Evolutionary conservation across 1,139 yeast genomes (phyloP), one percentile per base, ranked within the genome.

Genomic region (Pichia cactophila): DNA sequence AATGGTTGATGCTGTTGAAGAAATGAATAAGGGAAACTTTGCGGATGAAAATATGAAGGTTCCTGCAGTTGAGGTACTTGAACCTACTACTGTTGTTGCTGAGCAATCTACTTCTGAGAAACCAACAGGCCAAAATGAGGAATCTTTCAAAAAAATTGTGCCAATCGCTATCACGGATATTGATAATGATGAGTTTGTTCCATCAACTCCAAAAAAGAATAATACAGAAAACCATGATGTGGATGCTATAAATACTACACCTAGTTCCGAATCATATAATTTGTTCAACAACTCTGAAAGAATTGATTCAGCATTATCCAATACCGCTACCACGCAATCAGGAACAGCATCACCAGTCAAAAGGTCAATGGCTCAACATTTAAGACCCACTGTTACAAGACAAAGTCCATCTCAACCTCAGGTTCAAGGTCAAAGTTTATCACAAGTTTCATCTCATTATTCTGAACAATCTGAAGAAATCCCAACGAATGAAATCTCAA

Each of bases 311-410:
- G 38, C 23, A 1, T 9, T 35, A 16, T 35, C 38, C 2, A 16
- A 16, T 16, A 35, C 38, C 16, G 38, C 38, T 16, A 43, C 43
- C 20, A 20, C 41, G 3, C n/a, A 20, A 33, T n/a, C 46, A 5
- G 47, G 42, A 9, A 33, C 45, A 16, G 44, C 50, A 10, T 26
- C 45, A 5, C 41, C 37, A 10, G 26, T 44, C 8, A 51, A 44
- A 26, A 51, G 49, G 26, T 51, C 57, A 8, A 64, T 64, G 68
- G 68, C 68, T 4, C 63, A 63, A 44, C 59, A 62, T 43, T 46
- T 64, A 39, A 58, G 67, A 47, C 60, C 65, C 16, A 59, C 59
- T 1, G 43, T 53, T 26, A 20, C 33, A n/a, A 17, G 8, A 28
- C 12, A 12, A n/a, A 26, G 28, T n/a, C 23, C 33, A 8, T 40